Percentiles rank a stretch among this genome's conserved stretches.
These are phyloP conservation scores for Didymella segeticola DNA, from an alignment of 2,329 filamentous ascomycete genomes.

Conservation along the genomic window DNA sequence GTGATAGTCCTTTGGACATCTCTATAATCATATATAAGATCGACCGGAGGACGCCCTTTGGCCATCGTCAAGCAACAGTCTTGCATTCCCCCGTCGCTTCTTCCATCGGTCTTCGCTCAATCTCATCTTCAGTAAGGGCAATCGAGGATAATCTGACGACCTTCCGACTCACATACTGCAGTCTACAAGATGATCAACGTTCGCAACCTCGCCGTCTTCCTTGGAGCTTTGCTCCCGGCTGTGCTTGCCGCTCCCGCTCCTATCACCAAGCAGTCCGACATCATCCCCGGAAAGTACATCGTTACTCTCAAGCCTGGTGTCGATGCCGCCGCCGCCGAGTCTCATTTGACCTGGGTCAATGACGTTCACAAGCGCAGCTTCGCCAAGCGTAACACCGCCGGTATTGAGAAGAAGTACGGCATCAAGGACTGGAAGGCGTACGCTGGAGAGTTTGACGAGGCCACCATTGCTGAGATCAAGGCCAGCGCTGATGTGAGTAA, in stretches of 20 bases:
- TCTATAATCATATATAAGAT: constrained; percentile 11
- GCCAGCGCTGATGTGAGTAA: constrained; percentile 24
- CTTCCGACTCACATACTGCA: neutral
- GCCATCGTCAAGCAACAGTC: constrained; percentile 14
- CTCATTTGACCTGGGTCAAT: constrained; percentile 42
- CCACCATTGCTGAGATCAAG: constrained; percentile 51
- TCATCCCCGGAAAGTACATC: constrained; percentile 32
- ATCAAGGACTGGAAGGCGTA: constrained; percentile 56
- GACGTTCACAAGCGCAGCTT: constrained; percentile 50
- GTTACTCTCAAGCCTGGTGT: constrained; percentile 30
- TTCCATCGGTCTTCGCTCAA: constrained; percentile 5
- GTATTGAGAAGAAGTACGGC: constrained; percentile 53
- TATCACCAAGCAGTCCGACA: constrained; percentile 21
- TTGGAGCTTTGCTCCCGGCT: constrained; percentile 19
- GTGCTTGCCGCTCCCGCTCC: constrained; percentile 20
- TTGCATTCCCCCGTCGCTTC: constrained; percentile 7
- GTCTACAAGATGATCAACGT: constrained; percentile 20
- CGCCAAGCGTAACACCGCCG: constrained; percentile 41
- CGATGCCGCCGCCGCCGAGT: constrained; percentile 33
- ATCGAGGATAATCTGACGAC: too few species aligned
- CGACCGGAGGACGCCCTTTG: neutral
- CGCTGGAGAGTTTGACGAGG: constrained; percentile 56
- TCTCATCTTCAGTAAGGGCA: neutral
- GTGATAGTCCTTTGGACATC: neutral
- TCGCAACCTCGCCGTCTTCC: constrained; percentile 15